Evolutionary conservation across 1,284 basidiomycete genomes (phyloP).

Genomic region (Porogramme epimiltina): DNA sequence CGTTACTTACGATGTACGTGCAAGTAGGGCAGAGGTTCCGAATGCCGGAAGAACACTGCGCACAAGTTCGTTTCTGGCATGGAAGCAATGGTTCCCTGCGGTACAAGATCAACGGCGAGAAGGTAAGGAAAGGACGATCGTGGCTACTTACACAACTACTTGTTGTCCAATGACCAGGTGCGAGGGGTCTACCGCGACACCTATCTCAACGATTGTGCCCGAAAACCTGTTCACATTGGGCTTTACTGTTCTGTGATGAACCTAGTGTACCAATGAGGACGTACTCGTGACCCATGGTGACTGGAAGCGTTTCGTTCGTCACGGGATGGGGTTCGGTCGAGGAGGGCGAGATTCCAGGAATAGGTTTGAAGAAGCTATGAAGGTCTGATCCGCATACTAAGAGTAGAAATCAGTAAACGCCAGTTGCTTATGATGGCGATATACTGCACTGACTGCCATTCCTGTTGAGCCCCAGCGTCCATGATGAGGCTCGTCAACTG

Average conservation of each 20-base stretch:
- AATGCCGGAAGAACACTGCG: conserved; percentile 11
- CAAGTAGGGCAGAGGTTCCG: conserved; percentile 27
- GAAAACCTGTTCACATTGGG: conserved; percentile 31
- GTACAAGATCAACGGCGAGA: not conserved
- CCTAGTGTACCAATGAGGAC: not conserved
- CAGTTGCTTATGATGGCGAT: no score
- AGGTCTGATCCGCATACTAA: conserved; percentile 31
- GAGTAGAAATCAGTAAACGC: no score
- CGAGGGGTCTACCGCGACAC: conserved; percentile 26
- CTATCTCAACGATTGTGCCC: conserved; percentile 32
- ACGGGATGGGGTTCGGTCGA: conserved; percentile 25
- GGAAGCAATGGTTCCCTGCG: conserved; percentile 32
- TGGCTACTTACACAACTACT: conserved; percentile 33
- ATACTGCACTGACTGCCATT: no score
- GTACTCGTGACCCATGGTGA: conserved; percentile 36
- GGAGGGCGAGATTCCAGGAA: conserved; percentile 21
- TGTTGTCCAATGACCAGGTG: conserved; percentile 29
- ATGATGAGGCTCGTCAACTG: no score
- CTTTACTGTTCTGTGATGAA: no score
- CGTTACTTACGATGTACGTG: conserved; percentile 27
- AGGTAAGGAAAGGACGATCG: not conserved
- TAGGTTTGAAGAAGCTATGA: conserved; percentile 27
- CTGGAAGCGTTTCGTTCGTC: conserved; percentile 30
- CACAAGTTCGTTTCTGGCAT: conserved; percentile 24
- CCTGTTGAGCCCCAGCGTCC: no score